A percentile compares a stretch with the other conserved stretches of the same genome.
These are phyloP conservation scores for Neurospora pannonica DNA, from an alignment of 495 filamentous ascomycete genomes.

Conservation along the genomic window DNA sequence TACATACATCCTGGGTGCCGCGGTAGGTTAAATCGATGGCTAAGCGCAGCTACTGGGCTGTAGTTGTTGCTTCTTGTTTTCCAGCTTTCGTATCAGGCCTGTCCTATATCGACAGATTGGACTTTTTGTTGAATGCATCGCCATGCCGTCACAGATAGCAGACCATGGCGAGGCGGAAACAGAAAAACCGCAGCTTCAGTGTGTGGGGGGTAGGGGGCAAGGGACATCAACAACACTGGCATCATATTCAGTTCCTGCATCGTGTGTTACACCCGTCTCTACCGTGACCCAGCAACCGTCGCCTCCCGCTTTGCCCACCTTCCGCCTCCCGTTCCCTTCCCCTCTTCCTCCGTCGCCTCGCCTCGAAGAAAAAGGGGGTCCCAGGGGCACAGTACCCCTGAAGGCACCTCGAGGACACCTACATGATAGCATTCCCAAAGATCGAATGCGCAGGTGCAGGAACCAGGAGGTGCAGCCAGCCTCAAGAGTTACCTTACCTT, in stretches of 20 bases:
- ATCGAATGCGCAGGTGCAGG: neutral
- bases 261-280: neutral
- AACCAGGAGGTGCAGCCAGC: neutral
- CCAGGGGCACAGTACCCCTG: too few relatives aligned
- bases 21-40: neutral
- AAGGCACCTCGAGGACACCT: too few relatives aligned
- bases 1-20: neutral
- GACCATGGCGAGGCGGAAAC: neutral
- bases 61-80: neutral
- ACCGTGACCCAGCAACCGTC: neutral
- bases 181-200: neutral
- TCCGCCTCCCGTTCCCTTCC: neutral
- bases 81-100: neutral
- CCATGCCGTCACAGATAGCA: neutral
- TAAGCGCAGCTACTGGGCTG: neutral
- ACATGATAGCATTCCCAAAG: neutral
- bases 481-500: neutral
- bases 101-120: neutral
- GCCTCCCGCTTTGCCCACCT: neutral
- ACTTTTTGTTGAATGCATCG: neutral
- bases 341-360: neutral
- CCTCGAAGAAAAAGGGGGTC: neutral
- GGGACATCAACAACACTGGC: neutral
- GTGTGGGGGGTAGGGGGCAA: neutral
- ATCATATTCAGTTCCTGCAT: neutral